Evolutionary conservation across 1,139 yeast species (phyloP), one percentile per base, ranked within the genome.

Genomic region (Eremothecium coryli): DNA sequence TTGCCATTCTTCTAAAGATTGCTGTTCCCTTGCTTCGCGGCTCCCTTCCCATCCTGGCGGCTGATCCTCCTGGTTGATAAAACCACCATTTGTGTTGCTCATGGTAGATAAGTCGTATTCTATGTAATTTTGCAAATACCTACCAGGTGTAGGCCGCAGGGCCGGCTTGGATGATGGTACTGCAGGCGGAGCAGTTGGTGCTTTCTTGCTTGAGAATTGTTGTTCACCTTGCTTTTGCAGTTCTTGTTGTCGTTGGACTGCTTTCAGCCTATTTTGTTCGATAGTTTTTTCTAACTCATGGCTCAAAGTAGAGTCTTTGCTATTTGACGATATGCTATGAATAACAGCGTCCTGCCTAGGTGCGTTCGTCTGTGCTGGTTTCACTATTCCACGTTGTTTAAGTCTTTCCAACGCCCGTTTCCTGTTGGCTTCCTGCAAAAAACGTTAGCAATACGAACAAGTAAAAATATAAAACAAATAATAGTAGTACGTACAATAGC

Each of bases 61-160:
- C 4, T 57, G 62, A 21, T 68, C 74, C 5, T 69, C 65, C 9
- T 68, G 69, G 15, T 62, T 64, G 32, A 88, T 66, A 52, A 80
- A 90, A 11, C 98, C 98, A 47, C 96, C 97, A 48, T 75, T 71
- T 2, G 85, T 65, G 52, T 93, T 96, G 43, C 74, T 73, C 84
- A 93, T 82, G 14, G 88, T 82, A 3, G 96, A 73, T 46, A 93
- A 73, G 58, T 93, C 95, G 59, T 77, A 93, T 45, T 93, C 98
- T 35, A 93, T 88, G 57, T 86, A 93, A 53, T 85, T 85, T 29
- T 68, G 63, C n/a, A n/a, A n/a, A n/a, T n/a, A n/a, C 31, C 69
- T 71, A 39, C 68, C 64, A 21, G 79, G 57, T 10, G 61, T 54
- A 3, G 67, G 66, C 15, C 54, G 48, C 23, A 61, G 51, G 21